phyloP scores from a whole-genome alignment of 257 asterid species.

The Solanum sejunctum region DNA sequence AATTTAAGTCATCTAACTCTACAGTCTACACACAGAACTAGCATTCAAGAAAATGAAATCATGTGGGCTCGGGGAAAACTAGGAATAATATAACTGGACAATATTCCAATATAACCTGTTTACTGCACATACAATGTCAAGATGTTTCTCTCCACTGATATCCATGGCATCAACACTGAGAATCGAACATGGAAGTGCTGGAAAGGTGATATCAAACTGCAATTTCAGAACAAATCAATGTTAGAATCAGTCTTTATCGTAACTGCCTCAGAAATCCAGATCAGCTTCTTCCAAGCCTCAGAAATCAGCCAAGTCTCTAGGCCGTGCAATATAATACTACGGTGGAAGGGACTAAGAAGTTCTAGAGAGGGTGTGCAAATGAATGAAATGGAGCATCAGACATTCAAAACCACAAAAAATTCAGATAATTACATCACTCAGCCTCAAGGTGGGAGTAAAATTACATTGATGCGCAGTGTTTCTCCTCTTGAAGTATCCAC shows the following conservation, averaged over 20 bases:
- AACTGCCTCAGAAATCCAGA: not conserved
- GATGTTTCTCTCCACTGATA: conserved; percentile 97
- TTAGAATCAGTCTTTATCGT: conserved; percentile 8
- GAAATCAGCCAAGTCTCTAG: not conserved
- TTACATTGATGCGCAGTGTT: conserved; percentile 90
- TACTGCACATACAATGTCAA: conserved; percentile 69
- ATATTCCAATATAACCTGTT: not conserved
- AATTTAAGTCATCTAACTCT: not conserved
- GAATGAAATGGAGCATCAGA: not conserved
- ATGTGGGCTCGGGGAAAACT: not conserved
- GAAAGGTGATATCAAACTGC: conserved; percentile 99
- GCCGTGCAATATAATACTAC: not conserved
- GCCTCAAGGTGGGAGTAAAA: not conserved
- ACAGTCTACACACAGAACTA: not conserved
- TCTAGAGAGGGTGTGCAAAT: not conserved
- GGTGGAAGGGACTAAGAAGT: not conserved
- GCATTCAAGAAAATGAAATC: not conserved
- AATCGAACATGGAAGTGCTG: conserved; percentile 89
- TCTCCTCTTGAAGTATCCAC: conserved; percentile 99
- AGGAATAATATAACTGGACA: not conserved
- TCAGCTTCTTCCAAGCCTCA: not conserved
- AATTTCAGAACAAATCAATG: conserved; percentile 22
- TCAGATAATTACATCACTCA: not conserved
- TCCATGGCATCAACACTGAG: conserved; percentile 98
- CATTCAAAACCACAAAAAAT: not conserved